Evolutionary conservation across 2,329 filamentous ascomycete species (phyloP).

Genomic region (Fusarium subtropicale): DNA sequence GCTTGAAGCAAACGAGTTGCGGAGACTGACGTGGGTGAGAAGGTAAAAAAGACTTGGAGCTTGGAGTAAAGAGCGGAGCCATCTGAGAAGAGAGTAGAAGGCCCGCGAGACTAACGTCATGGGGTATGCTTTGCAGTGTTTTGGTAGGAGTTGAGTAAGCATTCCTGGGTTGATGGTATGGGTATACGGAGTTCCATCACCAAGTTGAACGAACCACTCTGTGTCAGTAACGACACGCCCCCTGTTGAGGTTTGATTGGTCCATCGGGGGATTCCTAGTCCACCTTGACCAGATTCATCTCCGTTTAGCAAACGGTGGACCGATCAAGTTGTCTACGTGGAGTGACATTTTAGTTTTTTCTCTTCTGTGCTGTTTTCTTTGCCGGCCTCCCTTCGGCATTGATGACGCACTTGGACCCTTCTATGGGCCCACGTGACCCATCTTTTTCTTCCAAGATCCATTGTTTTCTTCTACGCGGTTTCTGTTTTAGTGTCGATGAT

Average conservation of each 20-base stretch:
- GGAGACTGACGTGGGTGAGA: constrained; percentile 37
- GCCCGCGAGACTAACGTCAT: constrained; percentile 36
- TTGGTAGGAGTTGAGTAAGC: constrained; percentile 11
- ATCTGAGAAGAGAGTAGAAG: constrained; percentile 22
- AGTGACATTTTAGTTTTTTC: constrained; percentile 17
- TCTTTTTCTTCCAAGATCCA: constrained; percentile 26
- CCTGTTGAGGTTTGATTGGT: constrained; percentile 9
- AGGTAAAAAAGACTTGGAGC: constrained; percentile 30
- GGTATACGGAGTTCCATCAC: background rate
- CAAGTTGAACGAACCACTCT: background rate
- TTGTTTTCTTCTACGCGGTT: constrained; percentile 32
- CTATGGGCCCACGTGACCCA: constrained; percentile 14
- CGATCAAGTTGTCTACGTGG: constrained; percentile 20
- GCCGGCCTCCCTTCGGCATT: constrained; percentile 20
- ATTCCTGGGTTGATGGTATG: constrained; percentile 2
- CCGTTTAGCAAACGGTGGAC: constrained; percentile 34
- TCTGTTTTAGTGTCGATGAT: constrained; percentile 26
- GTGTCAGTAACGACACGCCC: background rate
- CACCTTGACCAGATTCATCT: constrained; percentile 37
- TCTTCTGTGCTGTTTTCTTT: constrained; percentile 8
- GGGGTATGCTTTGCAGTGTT: background rate
- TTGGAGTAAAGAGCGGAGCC: constrained; percentile 33
- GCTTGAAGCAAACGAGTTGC: constrained; percentile 31
- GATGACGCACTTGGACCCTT: constrained; percentile 35
- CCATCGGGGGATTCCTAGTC: constrained; percentile 7